Conservation (phyloP, 345 rosid genomes). For the Melastoma malabathricum region DNA sequence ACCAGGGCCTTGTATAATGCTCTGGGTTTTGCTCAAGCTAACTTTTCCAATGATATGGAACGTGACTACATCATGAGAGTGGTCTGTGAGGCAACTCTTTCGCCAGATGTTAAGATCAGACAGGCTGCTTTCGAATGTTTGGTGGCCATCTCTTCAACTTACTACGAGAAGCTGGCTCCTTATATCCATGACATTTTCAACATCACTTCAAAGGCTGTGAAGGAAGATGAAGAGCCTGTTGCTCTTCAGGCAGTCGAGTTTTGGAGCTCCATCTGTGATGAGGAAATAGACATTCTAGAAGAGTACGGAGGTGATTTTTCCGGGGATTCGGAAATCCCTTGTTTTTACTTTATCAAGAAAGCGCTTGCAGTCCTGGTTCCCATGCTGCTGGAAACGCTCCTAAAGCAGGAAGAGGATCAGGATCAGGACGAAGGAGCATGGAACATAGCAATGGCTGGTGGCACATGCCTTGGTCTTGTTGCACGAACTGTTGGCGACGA, state of each 20-base stretch:
- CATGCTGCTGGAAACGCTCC: slow-evolving; percentile 27
- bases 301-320: slow-evolving; percentile 29
- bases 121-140: slow-evolving; percentile 37
- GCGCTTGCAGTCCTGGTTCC: slow-evolving; percentile 37
- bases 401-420: slow-evolving; percentile 40
- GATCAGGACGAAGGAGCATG: slow-evolving; percentile 39
- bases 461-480: slow-evolving; percentile 37
- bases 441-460: slow-evolving; percentile 43
- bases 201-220: slow-evolving; percentile 33
- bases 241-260: slow-evolving; percentile 37
- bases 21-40: slow-evolving; percentile 35
- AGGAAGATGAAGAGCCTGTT: slow-evolving; percentile 33
- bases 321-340: slow-evolving; percentile 31
- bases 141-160: slow-evolving; percentile 35
- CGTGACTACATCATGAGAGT: slow-evolving; percentile 40
- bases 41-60: slow-evolving; percentile 30
- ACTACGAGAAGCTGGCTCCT: slow-evolving; percentile 32
- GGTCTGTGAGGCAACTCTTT: slow-evolving; percentile 29
- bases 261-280: slow-evolving; percentile 37
- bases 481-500: slow-evolving; percentile 38
- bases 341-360: slow-evolving; percentile 34
- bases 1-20: slow-evolving; percentile 30
- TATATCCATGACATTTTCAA: slow-evolving; percentile 32
- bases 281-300: slow-evolving; percentile 38
- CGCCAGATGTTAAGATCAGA: slow-evolving; percentile 26